Base-by-base conservation (phyloP, 306 rosid species). In the Castanea crenata region DNA sequence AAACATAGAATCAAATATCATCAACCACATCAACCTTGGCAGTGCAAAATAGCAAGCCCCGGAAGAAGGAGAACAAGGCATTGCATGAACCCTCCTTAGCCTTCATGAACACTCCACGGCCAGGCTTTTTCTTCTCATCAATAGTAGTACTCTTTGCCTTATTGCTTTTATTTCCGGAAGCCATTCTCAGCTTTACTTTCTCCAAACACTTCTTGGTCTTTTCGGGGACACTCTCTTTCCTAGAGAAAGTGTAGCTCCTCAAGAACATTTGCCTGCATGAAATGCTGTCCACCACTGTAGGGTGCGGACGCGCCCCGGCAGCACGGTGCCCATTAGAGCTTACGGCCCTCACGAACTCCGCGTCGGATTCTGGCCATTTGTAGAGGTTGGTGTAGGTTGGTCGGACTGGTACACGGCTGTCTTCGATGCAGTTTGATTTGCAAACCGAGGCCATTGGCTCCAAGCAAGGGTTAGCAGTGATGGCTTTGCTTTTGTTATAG, bases 281-380 rank as follows among this genome's bases (percentile, higher is more conserved):
- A 23, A 85, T 57, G 80, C 84, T 81, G 75, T 85, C 83, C 68
- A 86, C 73, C 49, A 68, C 86, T 15, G 54, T 38, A 5, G 80
- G 29, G 41, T 38, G 73, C 8, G 23, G 58, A 25, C 34, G 49
- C 35, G 73, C 10, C 13, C 55, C 73, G 15, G 54, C 14, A 49
- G 54, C 54, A 49, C 23, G 21, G 3, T 13, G 15, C 16, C 9
- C 63, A 49, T 69, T 62, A 2, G 79, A 82, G 38, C 84, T 78
- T 65, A 76, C 81, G 46, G 61, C 70, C 78, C 78, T 86, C 79
- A 90, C 71, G 10, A 90, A 90, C 31, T 87, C 83, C 1, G 79
- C 84, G 29, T 87, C 93, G 3, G 93, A 90, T 73, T 90, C 90
- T 51, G 91, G 93, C 93, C 93, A 90, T 52, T 76, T 86, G 81